These are phyloP conservation scores for Metarhizium brunneum DNA, from an alignment of 2,329 filamentous ascomycete genomes.

Conservation along the genomic window DNA sequence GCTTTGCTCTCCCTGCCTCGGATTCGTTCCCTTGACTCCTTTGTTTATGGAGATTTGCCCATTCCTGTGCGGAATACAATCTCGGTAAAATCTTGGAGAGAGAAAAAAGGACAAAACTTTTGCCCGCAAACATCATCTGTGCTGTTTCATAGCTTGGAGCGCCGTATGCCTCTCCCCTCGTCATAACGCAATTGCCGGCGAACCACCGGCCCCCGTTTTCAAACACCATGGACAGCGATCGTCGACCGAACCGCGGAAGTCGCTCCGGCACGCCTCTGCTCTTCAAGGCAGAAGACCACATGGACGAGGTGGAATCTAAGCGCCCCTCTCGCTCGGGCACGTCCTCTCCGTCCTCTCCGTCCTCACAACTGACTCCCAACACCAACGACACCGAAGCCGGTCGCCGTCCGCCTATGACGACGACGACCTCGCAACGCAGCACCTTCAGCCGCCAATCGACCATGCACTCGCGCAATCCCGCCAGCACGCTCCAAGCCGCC, in stretches of 20 bases:
- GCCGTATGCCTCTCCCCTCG: neutral
- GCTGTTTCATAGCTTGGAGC: too few species aligned
- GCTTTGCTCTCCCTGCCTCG: too few species aligned
- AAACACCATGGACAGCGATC: constrained; percentile 6
- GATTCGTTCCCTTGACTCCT: neutral
- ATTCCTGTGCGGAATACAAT: neutral
- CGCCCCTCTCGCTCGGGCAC: constrained; percentile 11
- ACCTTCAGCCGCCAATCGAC: constrained; percentile 43
- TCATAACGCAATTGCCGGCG: neutral
- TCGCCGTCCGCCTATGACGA: neutral
- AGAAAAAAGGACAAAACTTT: too few species aligned
- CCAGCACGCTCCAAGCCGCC: constrained; percentile 24
- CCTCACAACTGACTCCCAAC: constrained; percentile 13
- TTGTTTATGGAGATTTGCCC: neutral
- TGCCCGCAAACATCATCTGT: too few species aligned
- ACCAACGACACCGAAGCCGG: constrained; percentile 15
- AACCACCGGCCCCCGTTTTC: neutral
- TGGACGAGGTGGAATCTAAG: constrained; percentile 16
- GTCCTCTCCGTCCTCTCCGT: constrained; percentile 16
- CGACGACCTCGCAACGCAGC: constrained; percentile 5
- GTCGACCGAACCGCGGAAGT: constrained; percentile 7
- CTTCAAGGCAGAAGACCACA: constrained; percentile 9
- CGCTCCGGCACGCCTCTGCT: constrained; percentile 12
- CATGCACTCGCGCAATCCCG: constrained; percentile 71
- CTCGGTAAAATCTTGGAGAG: neutral